Evolutionary conservation across 2,329 filamentous ascomycete genomes (phyloP).

Genomic region (Tolypocladium tundrense): DNA sequence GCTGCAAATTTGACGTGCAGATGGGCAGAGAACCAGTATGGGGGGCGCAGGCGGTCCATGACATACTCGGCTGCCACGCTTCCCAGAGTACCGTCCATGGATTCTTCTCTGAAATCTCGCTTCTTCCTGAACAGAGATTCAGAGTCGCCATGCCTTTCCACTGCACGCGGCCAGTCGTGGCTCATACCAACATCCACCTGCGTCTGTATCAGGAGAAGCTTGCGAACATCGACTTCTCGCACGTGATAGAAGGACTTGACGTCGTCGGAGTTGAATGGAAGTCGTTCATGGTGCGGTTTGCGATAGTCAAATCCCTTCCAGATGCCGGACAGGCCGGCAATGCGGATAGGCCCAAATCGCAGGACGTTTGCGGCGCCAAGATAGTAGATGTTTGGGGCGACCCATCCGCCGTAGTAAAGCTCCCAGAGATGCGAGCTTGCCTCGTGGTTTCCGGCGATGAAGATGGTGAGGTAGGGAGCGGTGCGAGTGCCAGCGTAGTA

Average conservation of each 20-base stretch:
- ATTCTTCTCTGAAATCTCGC: constrained; percentile 65
- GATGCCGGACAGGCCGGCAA: constrained; percentile 85
- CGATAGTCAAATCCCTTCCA: constrained; percentile 88
- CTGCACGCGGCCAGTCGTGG: constrained; percentile 85
- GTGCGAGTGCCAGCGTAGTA: constrained; percentile 74
- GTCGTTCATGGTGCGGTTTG: constrained; percentile 70
- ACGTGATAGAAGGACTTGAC: constrained; percentile 81
- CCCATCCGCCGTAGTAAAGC: constrained; percentile 94
- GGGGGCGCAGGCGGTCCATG: constrained; percentile 70
- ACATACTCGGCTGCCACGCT: constrained; percentile 71
- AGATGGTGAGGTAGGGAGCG: constrained; percentile 84
- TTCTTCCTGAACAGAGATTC: constrained; percentile 62
- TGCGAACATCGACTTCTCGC: constrained; percentile 81
- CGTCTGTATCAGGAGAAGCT: constrained; percentile 71
- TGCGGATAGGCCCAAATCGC: constrained; percentile 71
- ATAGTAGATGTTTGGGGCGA: constrained; percentile 94
- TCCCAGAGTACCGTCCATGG: constrained; percentile 63
- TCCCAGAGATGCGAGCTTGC: constrained; percentile 85
- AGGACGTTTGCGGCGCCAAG: constrained; percentile 87
- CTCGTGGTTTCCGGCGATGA: constrained; percentile 93
- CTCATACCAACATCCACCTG: constrained; percentile 88
- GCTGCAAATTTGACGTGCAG: constrained; percentile 83
- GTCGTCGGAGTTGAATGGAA: constrained; percentile 73
- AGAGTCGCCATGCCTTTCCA: constrained; percentile 70
- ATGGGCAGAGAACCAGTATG: constrained; percentile 89